A percentile compares a stretch with the other conserved stretches of the same genome.
Evolutionary conservation across 129 eudicot species (phyloP).

Genomic region (Chrysanthemum lavandulifolium): DNA sequence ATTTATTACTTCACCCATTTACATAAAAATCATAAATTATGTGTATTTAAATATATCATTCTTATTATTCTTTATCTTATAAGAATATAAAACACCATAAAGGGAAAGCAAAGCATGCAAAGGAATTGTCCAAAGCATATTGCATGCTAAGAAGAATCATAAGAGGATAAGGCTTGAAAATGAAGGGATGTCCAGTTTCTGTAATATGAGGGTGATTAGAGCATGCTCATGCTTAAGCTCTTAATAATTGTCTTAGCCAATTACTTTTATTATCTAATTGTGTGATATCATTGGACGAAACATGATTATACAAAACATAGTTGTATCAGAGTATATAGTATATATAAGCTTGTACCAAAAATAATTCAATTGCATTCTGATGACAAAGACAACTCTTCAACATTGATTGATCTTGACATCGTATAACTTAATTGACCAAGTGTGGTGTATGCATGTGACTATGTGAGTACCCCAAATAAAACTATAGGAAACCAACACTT

Average conservation of each 20-base stretch:
- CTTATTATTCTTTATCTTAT: not conserved
- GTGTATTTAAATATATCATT: not conserved
- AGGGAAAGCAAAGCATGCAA: constrained; percentile 35
- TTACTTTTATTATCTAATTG: not conserved
- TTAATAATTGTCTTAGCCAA: not conserved
- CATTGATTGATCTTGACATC: too few relatives aligned
- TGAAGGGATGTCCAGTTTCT: constrained; percentile 24
- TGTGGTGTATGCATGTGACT: too few relatives aligned
- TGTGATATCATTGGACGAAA: too few relatives aligned
- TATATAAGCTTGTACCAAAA: too few relatives aligned
- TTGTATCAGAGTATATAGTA: too few relatives aligned
- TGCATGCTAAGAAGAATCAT: constrained; percentile 38
- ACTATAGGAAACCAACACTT: too few relatives aligned
- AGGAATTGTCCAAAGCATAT: constrained; percentile 25
- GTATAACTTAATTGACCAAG: not conserved
- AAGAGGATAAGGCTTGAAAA: constrained; percentile 31
- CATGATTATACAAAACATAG: not conserved
- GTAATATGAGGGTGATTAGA: constrained; percentile 2
- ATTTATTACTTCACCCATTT: not conserved
- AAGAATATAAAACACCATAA: constrained; percentile 17
- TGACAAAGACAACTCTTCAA: too few relatives aligned
- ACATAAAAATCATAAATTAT: not conserved
- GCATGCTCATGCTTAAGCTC: constrained; percentile 20
- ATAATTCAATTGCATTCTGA: too few relatives aligned
- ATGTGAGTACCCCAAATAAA: too few relatives aligned